phyloP scores from a whole-genome alignment of 352 stramenopile genomes.

The Globisporangium okanoganense region DNA sequence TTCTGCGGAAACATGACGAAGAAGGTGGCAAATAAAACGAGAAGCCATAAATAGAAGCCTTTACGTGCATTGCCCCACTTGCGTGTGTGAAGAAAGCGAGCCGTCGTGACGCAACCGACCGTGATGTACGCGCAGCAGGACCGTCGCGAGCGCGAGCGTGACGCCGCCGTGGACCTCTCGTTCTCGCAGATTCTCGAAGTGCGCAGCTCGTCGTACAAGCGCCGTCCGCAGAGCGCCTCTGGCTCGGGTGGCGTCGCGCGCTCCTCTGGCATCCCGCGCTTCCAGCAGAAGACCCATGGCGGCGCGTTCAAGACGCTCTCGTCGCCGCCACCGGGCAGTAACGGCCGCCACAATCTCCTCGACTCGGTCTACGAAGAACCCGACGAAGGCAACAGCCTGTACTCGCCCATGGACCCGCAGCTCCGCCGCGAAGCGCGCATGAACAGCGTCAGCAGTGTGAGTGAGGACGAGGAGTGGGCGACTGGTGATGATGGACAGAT shows the following conservation, averaged over 20 bases:
- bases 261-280: slow-evolving; percentile 13
- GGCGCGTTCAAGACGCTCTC: slow-evolving; percentile 19
- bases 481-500: slow-evolving; percentile 41
- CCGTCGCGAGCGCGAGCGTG: slow-evolving; percentile 20
- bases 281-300: slow-evolving; percentile 2
- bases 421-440: slow-evolving; percentile 16
- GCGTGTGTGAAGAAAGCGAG: not conserved
- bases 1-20: not conserved
- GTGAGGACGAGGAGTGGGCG: slow-evolving; percentile 66
- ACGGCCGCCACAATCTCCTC: slow-evolving; percentile 26
- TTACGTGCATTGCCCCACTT: not conserved
- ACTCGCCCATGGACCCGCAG: slow-evolving; percentile 15
- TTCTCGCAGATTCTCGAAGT: slow-evolving; percentile 81
- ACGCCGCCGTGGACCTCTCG: slow-evolving; percentile 44
- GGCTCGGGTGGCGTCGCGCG: slow-evolving; percentile 9
- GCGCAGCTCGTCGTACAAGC: slow-evolving; percentile 45
- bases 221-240: slow-evolving; percentile 26
- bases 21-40: not conserved
- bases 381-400: slow-evolving; percentile 12
- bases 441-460: slow-evolving; percentile 14
- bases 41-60: not conserved
- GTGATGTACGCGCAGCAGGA: slow-evolving; percentile 16
- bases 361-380: slow-evolving; percentile 54
- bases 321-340: not conserved
- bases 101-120: not conserved